Percentiles rank a stretch among this genome's conserved stretches.
Conservation (phyloP, 1,284 basidiomycete species). For the Acaromyces ingoldii region DNA sequence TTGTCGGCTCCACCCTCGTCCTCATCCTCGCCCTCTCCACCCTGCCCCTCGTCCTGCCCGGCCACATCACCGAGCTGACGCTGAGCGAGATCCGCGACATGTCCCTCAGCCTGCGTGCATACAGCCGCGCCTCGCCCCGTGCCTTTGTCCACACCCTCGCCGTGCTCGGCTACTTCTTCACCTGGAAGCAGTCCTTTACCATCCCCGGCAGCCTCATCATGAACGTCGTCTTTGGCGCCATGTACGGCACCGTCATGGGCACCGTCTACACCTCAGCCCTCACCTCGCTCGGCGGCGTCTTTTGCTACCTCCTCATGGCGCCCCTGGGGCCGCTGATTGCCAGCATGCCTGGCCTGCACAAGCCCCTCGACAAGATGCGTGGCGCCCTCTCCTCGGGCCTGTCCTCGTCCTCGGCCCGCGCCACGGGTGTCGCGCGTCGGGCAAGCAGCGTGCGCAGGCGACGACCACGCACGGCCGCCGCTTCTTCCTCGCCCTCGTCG, state of each 20-base stretch:
- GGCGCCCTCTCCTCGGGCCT: conserved; percentile 17
- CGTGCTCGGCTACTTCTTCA: conserved; percentile 42
- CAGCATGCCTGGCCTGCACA: conserved; percentile 38
- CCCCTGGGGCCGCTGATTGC: conserved; percentile 36
- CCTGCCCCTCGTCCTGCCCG: conserved; percentile 41
- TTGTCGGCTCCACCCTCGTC: conserved; percentile 36
- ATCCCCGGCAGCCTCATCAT: conserved; percentile 47
- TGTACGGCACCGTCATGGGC: conserved; percentile 46
- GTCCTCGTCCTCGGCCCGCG: neutral
- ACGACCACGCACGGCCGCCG: no score
- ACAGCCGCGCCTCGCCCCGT: conserved; percentile 25
- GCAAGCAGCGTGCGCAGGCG: no score
- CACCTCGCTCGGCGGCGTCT: conserved; percentile 44
- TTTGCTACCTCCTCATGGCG: conserved; percentile 42
- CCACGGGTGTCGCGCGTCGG: neutral
- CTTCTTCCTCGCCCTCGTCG: no score
- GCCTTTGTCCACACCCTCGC: conserved; percentile 40
- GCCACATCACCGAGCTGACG: conserved; percentile 42
- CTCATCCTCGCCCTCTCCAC: conserved; percentile 41
- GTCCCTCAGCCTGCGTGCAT: conserved; percentile 33
- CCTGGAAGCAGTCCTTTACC: conserved; percentile 49
- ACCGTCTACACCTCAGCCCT: conserved; percentile 42
- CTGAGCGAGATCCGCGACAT: conserved; percentile 45
- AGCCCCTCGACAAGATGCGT: conserved; percentile 41
- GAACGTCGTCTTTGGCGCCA: conserved; percentile 49